A percentile compares a stretch with the other conserved stretches of the same genome.
These are phyloP conservation scores for Stereum hirsutum DNA, from an alignment of 1,284 basidiomycete species.

Conservation along the genomic window DNA sequence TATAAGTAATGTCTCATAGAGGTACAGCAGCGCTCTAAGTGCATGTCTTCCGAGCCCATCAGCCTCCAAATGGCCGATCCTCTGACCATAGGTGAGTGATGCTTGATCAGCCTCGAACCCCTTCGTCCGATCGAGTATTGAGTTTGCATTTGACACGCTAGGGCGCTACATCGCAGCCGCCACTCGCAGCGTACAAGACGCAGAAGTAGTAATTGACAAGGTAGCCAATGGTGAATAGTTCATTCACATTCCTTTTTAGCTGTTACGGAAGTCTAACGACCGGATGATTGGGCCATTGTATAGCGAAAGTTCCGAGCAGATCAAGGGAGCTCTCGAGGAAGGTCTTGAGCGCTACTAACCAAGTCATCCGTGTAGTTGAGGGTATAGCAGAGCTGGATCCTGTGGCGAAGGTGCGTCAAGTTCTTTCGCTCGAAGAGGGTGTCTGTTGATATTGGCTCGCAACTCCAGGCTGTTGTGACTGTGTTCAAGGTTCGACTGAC, in stretches of 20 bases:
- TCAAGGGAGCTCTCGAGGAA: conserved; percentile 1
- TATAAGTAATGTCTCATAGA: too few relatives aligned
- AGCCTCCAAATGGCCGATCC: too few relatives aligned
- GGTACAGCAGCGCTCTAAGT: too few relatives aligned
- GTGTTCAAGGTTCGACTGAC: conserved; percentile 5
- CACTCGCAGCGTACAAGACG: background rate
- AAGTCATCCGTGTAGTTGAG: conserved; percentile 13
- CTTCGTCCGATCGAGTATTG: too few relatives aligned
- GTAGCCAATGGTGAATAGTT: background rate
- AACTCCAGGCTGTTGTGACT: conserved; percentile 4
- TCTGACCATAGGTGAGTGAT: too few relatives aligned
- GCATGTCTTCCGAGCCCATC: too few relatives aligned
- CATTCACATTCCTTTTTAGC: background rate
- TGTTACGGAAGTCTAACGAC: too few relatives aligned
- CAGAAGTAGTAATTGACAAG: background rate
- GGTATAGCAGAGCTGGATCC: conserved; percentile 12
- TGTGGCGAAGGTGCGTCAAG: conserved; percentile 12
- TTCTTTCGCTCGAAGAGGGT: background rate
- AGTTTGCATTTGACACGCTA: too few relatives aligned
- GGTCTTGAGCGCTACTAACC: conserved; percentile 11
- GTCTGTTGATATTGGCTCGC: background rate
- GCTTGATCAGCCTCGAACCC: too few relatives aligned
- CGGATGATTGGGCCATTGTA: background rate
- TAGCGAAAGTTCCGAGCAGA: background rate
- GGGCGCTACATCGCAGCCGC: background rate